Evolutionary conservation across 129 eudicot species (phyloP), one percentile per base, ranked within the genome.

Genomic region (Chrysanthemum makinoi): DNA sequence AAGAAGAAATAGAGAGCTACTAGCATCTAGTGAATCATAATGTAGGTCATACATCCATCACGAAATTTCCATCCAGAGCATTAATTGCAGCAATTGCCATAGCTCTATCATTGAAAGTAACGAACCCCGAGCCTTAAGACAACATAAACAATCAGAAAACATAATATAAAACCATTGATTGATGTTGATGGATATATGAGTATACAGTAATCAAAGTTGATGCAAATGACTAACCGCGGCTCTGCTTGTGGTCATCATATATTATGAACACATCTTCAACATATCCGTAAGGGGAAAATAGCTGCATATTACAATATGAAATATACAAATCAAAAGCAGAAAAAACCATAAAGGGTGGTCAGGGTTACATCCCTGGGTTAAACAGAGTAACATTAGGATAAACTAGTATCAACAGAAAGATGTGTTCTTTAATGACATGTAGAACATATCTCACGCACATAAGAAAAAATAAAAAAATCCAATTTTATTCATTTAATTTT

Each of bases 281-380:
- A 62, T 54, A 77, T 35, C 99, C 99, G 69, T 84, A 95, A 49
- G 97, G 86, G 30, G 87, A 83, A 78, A 95, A 90, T 79, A 95
- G 69, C 97, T 95, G 91, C 28, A 14, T 75, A 19, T 46, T 60
- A 66, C 49, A 44, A 59, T 28, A 16, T 56, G 24, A 24, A 6
- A 20, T 17, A 50, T 59, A 43, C 18, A 72, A 80, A 13, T 70
- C 19, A 70, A 22, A 80, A 74, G 19, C 43, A 67, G 54, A 68
- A 24, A 75, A 69, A 22, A 46, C 74, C 60, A 19, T 68, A 62
- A 30, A 18, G 15, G 28, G 71, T 57, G 10, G 62, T 63, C 49
- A 66, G 61, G 48, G 15, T 49, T 72, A 49, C 30, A 60, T 22
- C 22, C 69, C 58, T 61, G 33, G 28, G 3, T 35, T 30, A 26